Base-by-base conservation (phyloP, 768 basidiomycete genomes). In the Obba rivulosa region DNA sequence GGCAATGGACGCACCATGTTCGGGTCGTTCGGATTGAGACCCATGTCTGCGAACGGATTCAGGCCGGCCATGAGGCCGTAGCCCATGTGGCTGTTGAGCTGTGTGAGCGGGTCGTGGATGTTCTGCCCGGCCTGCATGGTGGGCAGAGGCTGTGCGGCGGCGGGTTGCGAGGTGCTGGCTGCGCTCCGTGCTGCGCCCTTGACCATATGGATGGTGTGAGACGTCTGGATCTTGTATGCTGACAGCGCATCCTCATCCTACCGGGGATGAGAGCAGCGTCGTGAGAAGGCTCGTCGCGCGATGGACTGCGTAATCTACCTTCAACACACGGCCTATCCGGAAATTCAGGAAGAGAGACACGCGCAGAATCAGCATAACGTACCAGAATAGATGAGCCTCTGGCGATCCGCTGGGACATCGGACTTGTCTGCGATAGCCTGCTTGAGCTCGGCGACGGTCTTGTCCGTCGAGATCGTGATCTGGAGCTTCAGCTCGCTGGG, bases 381-480 rank as follows among this genome's bases (percentile, higher is more conserved):
- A 79, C 93, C 95, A 31, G 88, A 89, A 67, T 94, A 98, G 56
- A 98, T 98, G 53, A 98, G 72, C 31, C 95, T 71, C 65, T 96
- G 94, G 44, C 88, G 72, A 43, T 90, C 91, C 13, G 90, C 88
- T 55, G 83, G 80, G 21, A 95, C 90, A 59, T 92, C 83, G 2
- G 87, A 85, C 70, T 90, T 82, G 23, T 72, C 82, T 8, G 92
- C 87, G 68, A 99, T 90, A 25, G 83, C 83, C 51, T 83, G 77
- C 75, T 99, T 99, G 62, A 99, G 83, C 54, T 98, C 92, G 41
- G 74, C 69, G 21, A 98, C 93, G 1, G 86, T 87, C 73, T 94
- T 92, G 65, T 85, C 82, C 2, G 82, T 76, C 42, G 76, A 68
- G 61, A 97, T 92, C 25, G 80, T 74, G 50, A 98, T 85, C 62